These are phyloP conservation scores for Hyphodiscus sp. DNA, from an alignment of 2,329 filamentous ascomycete species.

Conservation along the genomic window DNA sequence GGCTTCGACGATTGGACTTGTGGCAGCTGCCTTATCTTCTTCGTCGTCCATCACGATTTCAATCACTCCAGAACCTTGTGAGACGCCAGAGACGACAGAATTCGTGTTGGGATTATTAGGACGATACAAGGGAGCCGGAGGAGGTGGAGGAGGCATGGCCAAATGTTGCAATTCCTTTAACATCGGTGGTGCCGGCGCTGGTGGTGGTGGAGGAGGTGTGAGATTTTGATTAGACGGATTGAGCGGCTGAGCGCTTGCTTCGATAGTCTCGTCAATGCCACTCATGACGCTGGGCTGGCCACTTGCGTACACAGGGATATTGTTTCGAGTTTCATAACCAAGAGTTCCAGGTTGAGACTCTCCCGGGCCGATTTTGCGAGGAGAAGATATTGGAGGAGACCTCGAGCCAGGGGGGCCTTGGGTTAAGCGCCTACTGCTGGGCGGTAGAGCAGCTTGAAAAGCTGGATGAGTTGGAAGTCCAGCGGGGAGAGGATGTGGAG, in stretches of 20 bases:
- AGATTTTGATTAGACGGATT: constrained; percentile 44
- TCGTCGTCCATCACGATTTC: constrained; percentile 61
- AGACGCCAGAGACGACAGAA: constrained; percentile 31
- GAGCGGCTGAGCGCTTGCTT: constrained; percentile 32
- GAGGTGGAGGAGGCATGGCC: constrained; percentile 53
- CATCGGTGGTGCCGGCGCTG: constrained; percentile 45
- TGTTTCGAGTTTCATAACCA: constrained; percentile 26
- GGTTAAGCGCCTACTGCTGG: constrained; percentile 27
- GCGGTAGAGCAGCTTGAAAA: constrained; percentile 33
- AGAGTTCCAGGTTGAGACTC: constrained; percentile 27
- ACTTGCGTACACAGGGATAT: constrained; percentile 21
- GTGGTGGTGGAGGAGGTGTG: constrained; percentile 46
- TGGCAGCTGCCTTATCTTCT: constrained; percentile 17
- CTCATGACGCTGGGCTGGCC: constrained; percentile 28
- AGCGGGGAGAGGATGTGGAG: constrained; percentile 27
- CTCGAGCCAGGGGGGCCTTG: constrained; percentile 16
- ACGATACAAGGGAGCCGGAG: constrained; percentile 50
- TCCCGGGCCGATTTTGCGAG: constrained; percentile 27
- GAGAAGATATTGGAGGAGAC: constrained; percentile 15
- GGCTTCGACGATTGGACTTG: constrained; percentile 11
- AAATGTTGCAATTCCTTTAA: constrained; percentile 59
- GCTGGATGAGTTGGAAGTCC: constrained; percentile 36
- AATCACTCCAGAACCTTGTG: constrained; percentile 49
- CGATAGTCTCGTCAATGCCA: constrained; percentile 41
- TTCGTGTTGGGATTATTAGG: constrained; percentile 26